Evolutionary conservation across 257 asterid species (phyloP).

Genomic region (Voacanga thouarsii): DNA sequence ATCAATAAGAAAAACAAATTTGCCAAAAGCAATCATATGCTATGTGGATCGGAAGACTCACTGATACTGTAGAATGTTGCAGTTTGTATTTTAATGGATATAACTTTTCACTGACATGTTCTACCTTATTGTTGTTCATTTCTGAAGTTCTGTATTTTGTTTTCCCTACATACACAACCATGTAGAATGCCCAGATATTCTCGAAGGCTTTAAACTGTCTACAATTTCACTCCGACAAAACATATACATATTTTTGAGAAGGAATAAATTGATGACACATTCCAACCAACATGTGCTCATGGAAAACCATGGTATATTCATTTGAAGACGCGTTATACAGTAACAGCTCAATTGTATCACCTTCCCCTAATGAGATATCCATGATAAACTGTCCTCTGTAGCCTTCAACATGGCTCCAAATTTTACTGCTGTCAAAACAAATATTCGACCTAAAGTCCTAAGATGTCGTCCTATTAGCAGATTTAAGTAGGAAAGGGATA

Average conservation of each 20-base stretch:
- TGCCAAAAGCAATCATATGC: not conserved
- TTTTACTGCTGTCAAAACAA: not conserved
- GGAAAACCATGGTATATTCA: not conserved
- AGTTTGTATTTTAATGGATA: not conserved
- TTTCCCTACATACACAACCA: not conserved
- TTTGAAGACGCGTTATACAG: not conserved
- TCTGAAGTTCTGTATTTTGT: not conserved
- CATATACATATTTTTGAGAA: not conserved
- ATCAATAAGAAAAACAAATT: not conserved
- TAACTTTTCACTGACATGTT: not conserved
- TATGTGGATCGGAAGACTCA: not conserved
- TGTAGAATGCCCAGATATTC: not conserved
- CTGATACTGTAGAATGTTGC: not conserved
- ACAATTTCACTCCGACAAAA: not conserved
- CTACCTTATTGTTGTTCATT: not conserved
- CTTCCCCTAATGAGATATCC: not conserved
- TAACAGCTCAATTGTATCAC: not conserved
- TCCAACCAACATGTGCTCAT: not conserved
- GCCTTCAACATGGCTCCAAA: not conserved
- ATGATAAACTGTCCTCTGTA: not conserved
- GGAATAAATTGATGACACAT: not conserved
- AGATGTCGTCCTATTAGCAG: not conserved
- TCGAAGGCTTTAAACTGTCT: not conserved
- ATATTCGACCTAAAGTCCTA: not conserved
- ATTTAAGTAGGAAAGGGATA: too few relatives aligned